A percentile compares a stretch with the other conserved stretches of the same genome.
phyloP scores from a whole-genome alignment of 257 asterid species.

The Solanum boliviense region DNA sequence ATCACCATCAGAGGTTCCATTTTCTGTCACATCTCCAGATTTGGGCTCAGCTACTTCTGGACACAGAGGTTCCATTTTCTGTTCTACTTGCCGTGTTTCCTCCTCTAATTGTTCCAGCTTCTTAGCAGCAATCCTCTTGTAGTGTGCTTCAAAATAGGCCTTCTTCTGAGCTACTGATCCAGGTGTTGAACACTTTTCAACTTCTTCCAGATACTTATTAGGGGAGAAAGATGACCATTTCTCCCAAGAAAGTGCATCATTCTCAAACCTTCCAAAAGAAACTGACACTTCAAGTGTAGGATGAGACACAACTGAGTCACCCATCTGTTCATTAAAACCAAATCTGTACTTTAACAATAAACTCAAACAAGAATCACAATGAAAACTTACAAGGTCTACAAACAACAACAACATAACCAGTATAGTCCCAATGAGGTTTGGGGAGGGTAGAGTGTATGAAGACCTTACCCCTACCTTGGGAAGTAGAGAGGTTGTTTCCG shows the following conservation, averaged over 20 bases:
- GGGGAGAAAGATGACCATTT: conserved; percentile 92
- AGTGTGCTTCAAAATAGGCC: conserved; percentile 94
- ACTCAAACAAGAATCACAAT: conserved; percentile 7
- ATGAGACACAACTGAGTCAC: conserved; percentile 37
- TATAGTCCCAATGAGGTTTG: not conserved
- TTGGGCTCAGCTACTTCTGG: conserved; percentile 15
- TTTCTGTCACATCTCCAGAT: conserved; percentile 3
- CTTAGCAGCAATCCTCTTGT: conserved; percentile 75
- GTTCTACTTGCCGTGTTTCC: conserved; percentile 20
- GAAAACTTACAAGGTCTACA: conserved; percentile 4
- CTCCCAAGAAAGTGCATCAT: conserved; percentile 87
- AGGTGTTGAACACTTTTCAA: conserved; percentile 71
- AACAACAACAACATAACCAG: not conserved
- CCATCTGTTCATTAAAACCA: conserved; percentile 59
- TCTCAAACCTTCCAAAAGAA: conserved; percentile 85
- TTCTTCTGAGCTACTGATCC: conserved; percentile 93
- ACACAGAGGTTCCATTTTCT: conserved; percentile 4
- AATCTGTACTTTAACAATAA: conserved; percentile 8
- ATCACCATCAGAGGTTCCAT: not conserved
- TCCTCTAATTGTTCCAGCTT: conserved; percentile 64
- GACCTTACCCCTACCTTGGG: not conserved
- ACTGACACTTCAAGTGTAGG: conserved; percentile 68
- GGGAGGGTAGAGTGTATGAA: not conserved
- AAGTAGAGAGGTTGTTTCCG: not conserved
- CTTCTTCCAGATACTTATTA: conserved; percentile 90